Conservation (phyloP, 305 asterid species). For the Solanum aculeatissimum region DNA sequence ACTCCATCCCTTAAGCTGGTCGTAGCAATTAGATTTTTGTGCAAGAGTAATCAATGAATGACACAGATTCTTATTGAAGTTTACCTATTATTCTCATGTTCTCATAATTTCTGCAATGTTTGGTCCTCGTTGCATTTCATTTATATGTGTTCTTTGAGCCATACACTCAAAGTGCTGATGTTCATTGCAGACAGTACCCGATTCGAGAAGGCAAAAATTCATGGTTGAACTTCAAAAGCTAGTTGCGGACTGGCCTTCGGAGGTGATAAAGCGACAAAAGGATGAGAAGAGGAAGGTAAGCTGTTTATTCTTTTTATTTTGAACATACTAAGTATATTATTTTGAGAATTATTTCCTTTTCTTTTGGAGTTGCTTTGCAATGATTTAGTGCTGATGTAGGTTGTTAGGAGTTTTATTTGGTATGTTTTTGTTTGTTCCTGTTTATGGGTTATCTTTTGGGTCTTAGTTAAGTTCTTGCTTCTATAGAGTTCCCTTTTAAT, state of each 20-base stretch:
- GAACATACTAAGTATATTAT: neutral
- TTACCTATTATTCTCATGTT: neutral
- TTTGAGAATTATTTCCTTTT: neutral
- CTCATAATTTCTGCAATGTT: neutral
- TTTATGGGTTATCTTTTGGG: neutral
- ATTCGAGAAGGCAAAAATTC: slow-evolving; percentile 37
- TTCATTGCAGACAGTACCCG: slow-evolving; percentile 35
- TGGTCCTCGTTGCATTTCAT: neutral
- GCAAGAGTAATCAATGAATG: neutral
- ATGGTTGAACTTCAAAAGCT: slow-evolving; percentile 70
- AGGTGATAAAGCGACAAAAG: slow-evolving; percentile 52
- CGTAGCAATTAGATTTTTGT: neutral
- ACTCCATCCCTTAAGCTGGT: neutral
- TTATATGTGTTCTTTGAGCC: neutral
- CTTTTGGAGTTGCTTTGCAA: neutral
- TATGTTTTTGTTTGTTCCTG: neutral
- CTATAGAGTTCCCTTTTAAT: neutral
- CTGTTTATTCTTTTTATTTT: neutral
- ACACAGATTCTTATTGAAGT: neutral
- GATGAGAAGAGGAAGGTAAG: slow-evolving; percentile 51
- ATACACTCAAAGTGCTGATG: neutral
- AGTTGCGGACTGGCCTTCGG: slow-evolving; percentile 67
- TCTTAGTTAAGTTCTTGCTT: neutral
- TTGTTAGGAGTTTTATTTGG: neutral
- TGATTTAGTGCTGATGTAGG: neutral